Base-by-base conservation (phyloP, 2,329 filamentous ascomycete species). In the Tolypocladium endophyticum region DNA sequence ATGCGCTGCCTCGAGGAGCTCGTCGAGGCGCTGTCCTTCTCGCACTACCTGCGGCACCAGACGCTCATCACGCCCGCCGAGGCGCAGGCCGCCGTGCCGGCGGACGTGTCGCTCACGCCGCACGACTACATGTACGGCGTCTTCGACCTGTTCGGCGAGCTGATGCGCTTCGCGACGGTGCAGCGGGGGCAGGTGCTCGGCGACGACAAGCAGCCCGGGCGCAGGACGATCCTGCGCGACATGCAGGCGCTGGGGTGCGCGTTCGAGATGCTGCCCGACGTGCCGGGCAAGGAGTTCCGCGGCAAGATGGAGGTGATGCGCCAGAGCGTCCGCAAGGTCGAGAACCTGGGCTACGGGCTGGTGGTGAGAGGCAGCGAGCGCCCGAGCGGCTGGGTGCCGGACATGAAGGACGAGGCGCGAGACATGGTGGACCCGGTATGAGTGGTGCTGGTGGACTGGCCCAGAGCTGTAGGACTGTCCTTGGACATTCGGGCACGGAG, bases 161-260 rank as follows among this genome's bases (percentile, higher is more conserved):
- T 97, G 78, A 99, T 99, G 94, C 84, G 92, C 36, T 97, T 97
- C 74, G 92, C 91, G 0, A 94, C 96, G 57, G 92, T 92, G 7
- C 88, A 92, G 6, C 87, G 79, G 9, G 88, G 88, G 18, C 76
- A 72, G 47, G 59, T 64, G 65, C 72, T 79, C 62, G 79, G 77
- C 4, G 75, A 76, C 52, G 57, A 64, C 28, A 67, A 68, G 58
- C 65, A 65, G 53, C 58, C 64, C 28, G 67, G 68, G 59, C 65
- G 65, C 18, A 74, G 84, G 45, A 86, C 86, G 7, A 88, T 97
- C 52, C 77, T 97, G 56, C 79, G 83, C 11, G 94, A 97, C 74
- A 82, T 97, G 71, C 87, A 93, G 68, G 82, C 86, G 55, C 80
- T 97, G 63, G 84, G 90, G 25, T 86, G 87, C 47, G 82, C 84